Evolutionary conservation across 768 basidiomycete species (phyloP), one percentile per base, ranked within the genome.

Genomic region (Dictyophora rubrovolvata): DNA sequence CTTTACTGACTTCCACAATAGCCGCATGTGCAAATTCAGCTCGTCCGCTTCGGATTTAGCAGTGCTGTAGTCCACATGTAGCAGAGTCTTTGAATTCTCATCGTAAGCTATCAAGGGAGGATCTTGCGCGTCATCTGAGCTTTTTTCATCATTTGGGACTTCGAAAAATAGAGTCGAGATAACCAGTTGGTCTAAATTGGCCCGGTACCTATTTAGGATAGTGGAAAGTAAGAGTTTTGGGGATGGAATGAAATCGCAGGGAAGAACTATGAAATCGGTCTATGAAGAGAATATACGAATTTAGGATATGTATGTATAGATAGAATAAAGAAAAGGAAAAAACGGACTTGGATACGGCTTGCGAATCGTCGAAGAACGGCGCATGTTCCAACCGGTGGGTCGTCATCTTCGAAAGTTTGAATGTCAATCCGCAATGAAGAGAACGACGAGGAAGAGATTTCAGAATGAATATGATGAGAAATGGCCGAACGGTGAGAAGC

Each of bases 171-270:
- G 84, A 84, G 1, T 80, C 80, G 63, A 91, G 75, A 48, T 81
- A 75, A 34, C 81, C 79, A 72, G 84, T 78, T 37, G 82, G 77
- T 54, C 83, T 75, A 80, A 73, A 63, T 92, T 86, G 11, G 80
- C 78, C 34, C 94, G 83, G 69, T 93, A 94, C 66, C 84, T 87
- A 70, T 97, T 84, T 48, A 96, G 74, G 1, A 96, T 72, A 0
- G 72, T 73, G 33, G 78, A 77, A 7, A 97, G 78, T 5, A 85
- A 75, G n/a, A 96, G 76, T 0, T 80, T 73, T 0, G 84, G 74
- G 0, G 93, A 86, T 9, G 93, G 85, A 20, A 93, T 78, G 53
- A 96, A 89, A 69, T 97, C 94, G 67, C 93, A 96, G 7, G 94
- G 87, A 1, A 97, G 79, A 21, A 97, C 71, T 46, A 96, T 80